Evolutionary conservation across 2,329 filamentous ascomycete species (phyloP), one percentile per base, ranked within the genome.

Genomic region (Microascus cirrosus): DNA sequence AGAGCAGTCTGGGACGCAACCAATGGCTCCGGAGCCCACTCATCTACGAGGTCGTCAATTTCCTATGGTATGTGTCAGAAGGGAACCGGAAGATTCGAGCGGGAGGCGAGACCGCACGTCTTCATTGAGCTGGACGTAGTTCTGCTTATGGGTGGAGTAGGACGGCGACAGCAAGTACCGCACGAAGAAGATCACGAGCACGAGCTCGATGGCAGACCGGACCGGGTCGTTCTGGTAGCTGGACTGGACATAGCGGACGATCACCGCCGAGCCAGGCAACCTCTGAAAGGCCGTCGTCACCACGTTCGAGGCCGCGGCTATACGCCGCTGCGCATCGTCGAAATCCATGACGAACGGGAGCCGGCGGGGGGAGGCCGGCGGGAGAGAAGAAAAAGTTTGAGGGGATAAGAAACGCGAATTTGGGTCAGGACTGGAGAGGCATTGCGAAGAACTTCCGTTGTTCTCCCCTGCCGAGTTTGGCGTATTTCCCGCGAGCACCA

Each of bases 171-270:
- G 79, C 58, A 99, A 79, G 71, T 99, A 99, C 62, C 92, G 85
- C 59, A 99, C 87, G 62, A 95, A 95, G 75, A 99, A 99, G 58
- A 99, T 83, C 65, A 99, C 89, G 60, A 99, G 80, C 63, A 97
- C 85, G 55, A 99, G 78, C 74, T 99, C 94, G 64, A 99, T 90
- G 45, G 90, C 90, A 56, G 90, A 95, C 57, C 95, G 87, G 59
- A 97, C 84, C 11, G 94, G 94, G 67, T 99, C 94, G 69, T 99
- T 88, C 75, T 99, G 94, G 76, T 99, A 97, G 70, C 91, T 96
- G 59, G 91, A 96, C 71, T 90, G 90, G 69, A 99, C 91, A 74
- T 99, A 99, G 62, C 94, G 89, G 65, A 95, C 83, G 66, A 97
- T 79, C 65, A 99, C 96, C 50, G 93, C 89, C 34, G 93, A 97